Conservation (phyloP, 2,329 filamentous ascomycete genomes). For the Xylaria sp. region DNA sequence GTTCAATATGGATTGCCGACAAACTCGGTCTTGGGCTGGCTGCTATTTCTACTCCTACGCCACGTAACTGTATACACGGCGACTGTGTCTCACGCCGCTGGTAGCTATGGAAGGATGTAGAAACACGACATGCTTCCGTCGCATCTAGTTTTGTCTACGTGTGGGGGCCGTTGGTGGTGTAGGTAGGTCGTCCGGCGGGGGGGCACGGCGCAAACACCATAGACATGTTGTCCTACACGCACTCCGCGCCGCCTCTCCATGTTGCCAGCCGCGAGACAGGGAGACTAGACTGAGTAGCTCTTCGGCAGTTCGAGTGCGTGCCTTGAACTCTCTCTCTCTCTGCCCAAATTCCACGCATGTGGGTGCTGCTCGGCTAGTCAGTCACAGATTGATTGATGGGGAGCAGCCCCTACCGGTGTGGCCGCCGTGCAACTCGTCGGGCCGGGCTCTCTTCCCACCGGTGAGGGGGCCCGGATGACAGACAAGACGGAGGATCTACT, state of each 20-base stretch:
- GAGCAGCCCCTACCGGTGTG: neutral
- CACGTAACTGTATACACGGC: neutral
- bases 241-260: neutral
- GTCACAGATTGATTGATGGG: neutral
- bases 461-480: neutral
- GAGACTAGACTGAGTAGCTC: neutral
- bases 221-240: neutral
- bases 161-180: too few relatives aligned
- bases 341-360: too few relatives aligned
- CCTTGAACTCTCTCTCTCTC: neutral
- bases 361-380: neutral
- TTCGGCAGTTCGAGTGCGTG: neutral
- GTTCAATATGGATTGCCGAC: too few relatives aligned
- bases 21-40: too few relatives aligned
- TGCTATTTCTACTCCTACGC: neutral
- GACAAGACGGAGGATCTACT: neutral
- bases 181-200: neutral
- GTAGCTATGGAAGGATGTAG: neutral
- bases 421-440: neutral
- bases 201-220: too few relatives aligned
- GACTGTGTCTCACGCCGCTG: neutral
- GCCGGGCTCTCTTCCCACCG: neutral
- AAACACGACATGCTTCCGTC: neutral
- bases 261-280: neutral
- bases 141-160: neutral